Conservation (phyloP, 2,329 filamentous ascomycete genomes). For the Fusarium denticulatum region DNA sequence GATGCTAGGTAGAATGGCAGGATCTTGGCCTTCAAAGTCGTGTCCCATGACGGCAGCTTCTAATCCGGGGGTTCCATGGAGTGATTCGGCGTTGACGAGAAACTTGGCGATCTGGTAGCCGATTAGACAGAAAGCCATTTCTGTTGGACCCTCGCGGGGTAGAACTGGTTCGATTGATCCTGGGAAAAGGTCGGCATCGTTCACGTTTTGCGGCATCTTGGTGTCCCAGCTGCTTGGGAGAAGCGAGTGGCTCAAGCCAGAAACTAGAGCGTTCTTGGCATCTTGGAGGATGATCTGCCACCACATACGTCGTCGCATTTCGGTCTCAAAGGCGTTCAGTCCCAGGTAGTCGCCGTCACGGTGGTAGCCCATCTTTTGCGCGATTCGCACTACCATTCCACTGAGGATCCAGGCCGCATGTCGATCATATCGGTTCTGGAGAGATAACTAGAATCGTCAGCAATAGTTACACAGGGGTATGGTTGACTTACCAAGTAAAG, state of each 20-base stretch:
- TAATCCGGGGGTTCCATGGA: slow-evolving; percentile 56
- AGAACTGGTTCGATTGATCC: slow-evolving; percentile 61
- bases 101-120: slow-evolving; percentile 61
- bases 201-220: slow-evolving; percentile 65
- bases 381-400: slow-evolving; percentile 70
- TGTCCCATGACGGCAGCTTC: slow-evolving; percentile 61
- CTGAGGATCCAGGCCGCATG: slow-evolving; percentile 70
- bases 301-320: slow-evolving; percentile 75
- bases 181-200: slow-evolving; percentile 67
- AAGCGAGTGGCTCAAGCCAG: slow-evolving; percentile 64
- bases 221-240: slow-evolving; percentile 66
- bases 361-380: slow-evolving; percentile 74
- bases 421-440: slow-evolving; percentile 67
- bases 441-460: slow-evolving; percentile 55
- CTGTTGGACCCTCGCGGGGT: slow-evolving; percentile 65
- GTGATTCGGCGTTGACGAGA: slow-evolving; percentile 55
- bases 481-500: slow-evolving; percentile 61
- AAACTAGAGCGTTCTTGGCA: slow-evolving; percentile 65
- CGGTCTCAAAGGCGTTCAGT: slow-evolving; percentile 70
- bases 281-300: slow-evolving; percentile 71
- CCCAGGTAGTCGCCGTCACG: slow-evolving; percentile 67
- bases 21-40: slow-evolving; percentile 47
- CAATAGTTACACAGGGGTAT: slow-evolving; percentile 3
- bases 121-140: slow-evolving; percentile 68
- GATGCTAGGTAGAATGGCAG: slow-evolving; percentile 45